Evolutionary conservation across 2,329 filamentous ascomycete species (phyloP), one percentile per base, ranked within the genome.

Genomic region (Penicillium vulpinum): DNA sequence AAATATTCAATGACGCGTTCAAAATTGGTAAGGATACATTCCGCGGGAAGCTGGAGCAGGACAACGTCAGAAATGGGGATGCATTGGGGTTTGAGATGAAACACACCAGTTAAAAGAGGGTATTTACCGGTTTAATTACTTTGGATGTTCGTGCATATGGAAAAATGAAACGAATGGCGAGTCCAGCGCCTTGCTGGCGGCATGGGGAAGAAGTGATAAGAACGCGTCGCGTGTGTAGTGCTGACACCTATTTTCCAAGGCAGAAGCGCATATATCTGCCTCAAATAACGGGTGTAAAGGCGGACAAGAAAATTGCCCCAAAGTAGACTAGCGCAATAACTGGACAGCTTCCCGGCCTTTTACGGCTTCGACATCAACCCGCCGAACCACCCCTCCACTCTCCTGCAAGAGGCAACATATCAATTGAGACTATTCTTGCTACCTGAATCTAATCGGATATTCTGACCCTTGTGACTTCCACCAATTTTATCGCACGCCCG

Each of bases 341-440:
- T 67, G 58, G 51, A 57, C 61, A 67, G 65, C 62, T 68, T 61
- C 59, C 60, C 70, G 70, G 70, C 69, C 69, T 73, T 73, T 72
- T 71, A 68, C 70, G 71, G 71, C 68, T 73, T 71, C 70, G 70
- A 71, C 69, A 71, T 72, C 69, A 70, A 69, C 64, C 52, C 63
- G 61, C 66, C 61, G 56, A 63, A 61, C 59, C 63, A 67, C 69
- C 69, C 71, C 67, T 73, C 69, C 62, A 63, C 61, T 57, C 55
- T 53, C 54, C 61, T 55, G 53, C 62, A 60, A 62, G 39, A 63
- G 62, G 62, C 61, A 54, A 40, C 59, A 45, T 57, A 62, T 57
- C 68, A 70, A 73, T 71, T 70, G 67, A 58, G 40, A 57, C 44
- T 53, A 51, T 59, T 38, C 46, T 54, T 58, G 46, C 49, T 53